These are phyloP conservation scores for Stellera chamaejasme DNA, from an alignment of 345 rosid genomes.

Conservation along the genomic window DNA sequence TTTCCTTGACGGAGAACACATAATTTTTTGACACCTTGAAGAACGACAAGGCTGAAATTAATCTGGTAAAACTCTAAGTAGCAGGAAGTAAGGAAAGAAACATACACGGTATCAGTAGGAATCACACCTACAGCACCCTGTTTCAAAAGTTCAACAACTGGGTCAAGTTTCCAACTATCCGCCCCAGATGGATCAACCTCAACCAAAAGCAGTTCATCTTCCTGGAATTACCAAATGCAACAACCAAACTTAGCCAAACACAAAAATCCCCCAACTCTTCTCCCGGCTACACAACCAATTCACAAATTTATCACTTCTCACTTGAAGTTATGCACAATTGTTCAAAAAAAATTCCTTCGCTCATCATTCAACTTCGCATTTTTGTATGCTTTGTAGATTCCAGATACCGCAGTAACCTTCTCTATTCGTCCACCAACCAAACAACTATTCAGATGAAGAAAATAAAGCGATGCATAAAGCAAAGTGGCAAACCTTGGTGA, in stretches of 20 bases:
- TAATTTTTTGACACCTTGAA: no score
- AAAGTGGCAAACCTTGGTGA: slow-evolving; percentile 39
- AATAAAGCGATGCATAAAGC: neutral
- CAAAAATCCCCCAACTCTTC: neutral
- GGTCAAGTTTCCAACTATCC: slow-evolving; percentile 68
- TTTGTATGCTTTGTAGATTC: neutral
- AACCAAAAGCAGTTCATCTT: slow-evolving; percentile 50
- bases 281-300: no score
- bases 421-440: neutral
- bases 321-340: neutral
- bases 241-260: neutral
- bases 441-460: neutral
- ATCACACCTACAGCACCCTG: slow-evolving; percentile 92
- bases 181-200: slow-evolving; percentile 65
- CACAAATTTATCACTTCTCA: neutral
- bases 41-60: no score
- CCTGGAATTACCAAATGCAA: slow-evolving; percentile 23
- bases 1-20: neutral
- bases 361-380: no score
- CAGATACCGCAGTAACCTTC: neutral
- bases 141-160: slow-evolving; percentile 56
- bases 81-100: neutral
- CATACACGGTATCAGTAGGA: slow-evolving; percentile 86
- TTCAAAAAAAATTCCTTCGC: neutral
- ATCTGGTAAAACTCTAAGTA: no score